A percentile compares a stretch with the other conserved stretches of the same genome.
These are phyloP conservation scores for Aspergillus sparsus DNA, from an alignment of 495 filamentous ascomycete genomes.

Conservation along the genomic window DNA sequence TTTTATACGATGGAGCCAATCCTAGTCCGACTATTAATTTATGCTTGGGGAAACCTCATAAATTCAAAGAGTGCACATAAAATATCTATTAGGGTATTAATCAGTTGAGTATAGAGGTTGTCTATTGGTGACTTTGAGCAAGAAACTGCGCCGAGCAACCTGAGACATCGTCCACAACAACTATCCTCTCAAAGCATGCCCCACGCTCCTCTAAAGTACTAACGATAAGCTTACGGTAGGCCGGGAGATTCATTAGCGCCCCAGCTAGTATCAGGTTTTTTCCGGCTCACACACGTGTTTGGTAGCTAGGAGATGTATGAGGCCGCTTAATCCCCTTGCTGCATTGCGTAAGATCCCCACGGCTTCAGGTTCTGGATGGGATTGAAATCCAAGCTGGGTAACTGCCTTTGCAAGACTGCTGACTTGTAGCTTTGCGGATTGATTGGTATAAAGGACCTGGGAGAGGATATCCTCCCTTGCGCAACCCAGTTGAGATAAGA, in stretches of 20 bases:
- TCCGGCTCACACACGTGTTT: background rate
- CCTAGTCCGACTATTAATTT: too few species aligned
- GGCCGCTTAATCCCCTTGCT: background rate
- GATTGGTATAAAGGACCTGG: background rate
- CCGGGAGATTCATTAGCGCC: background rate
- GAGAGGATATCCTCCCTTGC: background rate
- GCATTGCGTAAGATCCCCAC: background rate
- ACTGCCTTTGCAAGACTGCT: background rate
- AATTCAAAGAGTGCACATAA: too few species aligned
- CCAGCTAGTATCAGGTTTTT: background rate
- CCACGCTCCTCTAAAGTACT: background rate
- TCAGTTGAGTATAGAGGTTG: too few species aligned
- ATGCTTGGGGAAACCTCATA: too few species aligned
- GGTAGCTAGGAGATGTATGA: background rate
- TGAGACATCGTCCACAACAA: background rate
- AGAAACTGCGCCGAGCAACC: background rate
- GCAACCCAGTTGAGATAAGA: background rate
- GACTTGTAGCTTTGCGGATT: background rate
- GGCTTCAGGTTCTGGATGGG: background rate
- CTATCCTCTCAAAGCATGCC: background rate
- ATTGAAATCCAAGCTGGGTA: background rate
- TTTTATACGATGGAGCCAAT: too few species aligned
- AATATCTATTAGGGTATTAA: too few species aligned
- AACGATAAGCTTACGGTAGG: background rate
- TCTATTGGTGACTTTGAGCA: background rate